phyloP scores from a whole-genome alignment of 2,329 filamentous ascomycete species.

The Nothopassalora personata region DNA sequence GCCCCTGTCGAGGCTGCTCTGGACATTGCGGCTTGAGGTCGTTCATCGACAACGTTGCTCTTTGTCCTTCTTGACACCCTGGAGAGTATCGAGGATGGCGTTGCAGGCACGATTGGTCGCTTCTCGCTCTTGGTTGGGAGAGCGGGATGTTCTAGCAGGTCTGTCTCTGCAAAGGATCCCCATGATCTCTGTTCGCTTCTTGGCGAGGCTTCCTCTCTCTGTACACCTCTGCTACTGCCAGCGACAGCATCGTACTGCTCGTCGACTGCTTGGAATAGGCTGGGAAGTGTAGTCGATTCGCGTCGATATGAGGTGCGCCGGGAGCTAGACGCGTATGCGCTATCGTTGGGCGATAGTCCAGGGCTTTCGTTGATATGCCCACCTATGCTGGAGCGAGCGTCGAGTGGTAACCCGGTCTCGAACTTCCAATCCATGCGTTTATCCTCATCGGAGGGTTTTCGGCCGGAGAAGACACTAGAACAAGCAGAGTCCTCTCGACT shows the following conservation, averaged over 20 bases:
- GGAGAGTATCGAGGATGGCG: conserved; percentile 14
- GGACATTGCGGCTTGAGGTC: conserved; percentile 10
- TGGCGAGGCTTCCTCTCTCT: not conserved
- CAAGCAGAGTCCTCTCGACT: conserved; percentile 21
- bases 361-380: conserved; percentile 5
- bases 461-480: conserved; percentile 9
- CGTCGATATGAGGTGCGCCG: conserved; percentile 12
- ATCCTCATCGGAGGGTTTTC: not conserved
- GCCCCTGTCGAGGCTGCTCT: not conserved
- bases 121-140: conserved; percentile 6
- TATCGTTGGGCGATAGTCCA: conserved; percentile 14
- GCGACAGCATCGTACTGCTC: conserved; percentile 13
- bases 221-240: conserved; percentile 4
- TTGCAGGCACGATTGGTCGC: conserved; percentile 10
- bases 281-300: conserved; percentile 26
- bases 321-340: conserved; percentile 15
- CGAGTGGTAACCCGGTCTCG: conserved; percentile 21
- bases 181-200: conserved; percentile 5
- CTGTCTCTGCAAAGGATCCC: conserved; percentile 6
- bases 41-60: conserved; percentile 6
- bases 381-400: conserved; percentile 13
- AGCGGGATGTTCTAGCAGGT: conserved; percentile 18
- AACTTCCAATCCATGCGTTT: conserved; percentile 21
- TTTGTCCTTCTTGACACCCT: conserved; percentile 3
- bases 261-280: conserved; percentile 15